Evolutionary conservation across 1,284 basidiomycete species (phyloP), one percentile per base, ranked within the genome.

Genomic region (Irpex sp.): DNA sequence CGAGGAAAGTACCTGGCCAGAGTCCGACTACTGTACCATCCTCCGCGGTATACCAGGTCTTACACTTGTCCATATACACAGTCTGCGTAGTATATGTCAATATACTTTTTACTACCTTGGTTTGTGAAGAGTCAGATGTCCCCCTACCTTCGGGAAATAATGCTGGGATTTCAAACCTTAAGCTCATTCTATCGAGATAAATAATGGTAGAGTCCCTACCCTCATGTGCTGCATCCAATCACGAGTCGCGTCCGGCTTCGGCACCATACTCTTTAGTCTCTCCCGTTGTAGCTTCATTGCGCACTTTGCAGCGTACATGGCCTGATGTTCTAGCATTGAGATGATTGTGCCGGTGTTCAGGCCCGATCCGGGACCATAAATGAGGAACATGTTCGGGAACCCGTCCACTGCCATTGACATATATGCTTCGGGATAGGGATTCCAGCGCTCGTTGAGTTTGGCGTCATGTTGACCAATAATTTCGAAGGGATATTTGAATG

Each of bases 31-130:
- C 76, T 1, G 83, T 78, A 1, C 87, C 86, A 63, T 86, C 83
- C 3, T 85, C 85, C 54, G 76, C 77, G 70, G 88, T 88, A 69
- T 89, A 89, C 88, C 88, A 90, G 2, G 85, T 85, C 4, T 81
- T 77, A 68, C 87, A 88, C 62, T 82, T 82, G 62, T 82, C 80
- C 38, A 36, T 36, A 36, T 36, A 36, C 34, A 36, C 34, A 36
- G 34, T 36, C 34, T 36, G 34, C 7, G 34, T 36, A 2, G 5
- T 36, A 1, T 36, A 36, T 36, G 34, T 36, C 34, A 36, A 36
- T 36, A 2, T 1, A 8, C 7, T 5, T 36, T 36, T 2, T 36
- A 36, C 34, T 36, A 2, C 7, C 34, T 36, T 36, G 34, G 2
- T 36, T 36, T 36, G 34, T 7, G 1, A 1, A 36, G 5, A 36